Conservation (phyloP, 2,329 filamentous ascomycete species). For the Dactylellina haptotyla region DNA sequence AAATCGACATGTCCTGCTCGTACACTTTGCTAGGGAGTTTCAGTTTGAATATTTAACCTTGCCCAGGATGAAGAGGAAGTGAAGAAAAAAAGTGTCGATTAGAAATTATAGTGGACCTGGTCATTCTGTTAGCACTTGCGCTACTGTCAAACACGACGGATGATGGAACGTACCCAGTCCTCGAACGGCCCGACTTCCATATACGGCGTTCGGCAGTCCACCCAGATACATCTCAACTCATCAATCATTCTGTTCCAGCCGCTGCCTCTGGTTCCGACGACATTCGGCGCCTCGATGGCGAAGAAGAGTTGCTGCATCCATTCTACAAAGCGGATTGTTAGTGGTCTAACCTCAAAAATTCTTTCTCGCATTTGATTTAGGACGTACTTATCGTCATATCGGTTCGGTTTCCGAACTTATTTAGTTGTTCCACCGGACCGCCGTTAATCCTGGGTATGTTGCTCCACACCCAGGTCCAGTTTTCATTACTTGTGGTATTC, state of each 20-base stretch:
- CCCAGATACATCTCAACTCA: constrained; percentile 56
- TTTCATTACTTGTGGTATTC: constrained; percentile 47
- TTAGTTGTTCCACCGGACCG: constrained; percentile 54
- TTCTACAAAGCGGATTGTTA: constrained; percentile 15
- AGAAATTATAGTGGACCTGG: constrained; percentile 51
- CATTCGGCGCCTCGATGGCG: constrained; percentile 55
- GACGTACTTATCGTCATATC: constrained; percentile 56
- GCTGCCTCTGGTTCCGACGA: constrained; percentile 56
- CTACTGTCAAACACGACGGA: neutral
- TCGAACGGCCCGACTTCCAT: constrained; percentile 56
- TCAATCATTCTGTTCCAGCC: constrained; percentile 58
- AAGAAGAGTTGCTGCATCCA: constrained; percentile 56
- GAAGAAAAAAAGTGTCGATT: neutral
- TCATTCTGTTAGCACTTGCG: neutral
- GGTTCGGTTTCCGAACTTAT: constrained; percentile 57
- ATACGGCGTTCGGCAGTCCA: constrained; percentile 55
- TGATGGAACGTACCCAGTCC: constrained; percentile 52
- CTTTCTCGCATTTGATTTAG: neutral
- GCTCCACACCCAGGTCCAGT: constrained; percentile 56
- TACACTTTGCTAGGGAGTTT: no score
- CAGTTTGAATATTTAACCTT: no score
- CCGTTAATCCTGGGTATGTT: constrained; percentile 56
- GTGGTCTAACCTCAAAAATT: neutral
- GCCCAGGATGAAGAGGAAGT: neutral
- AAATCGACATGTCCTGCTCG: no score